Base-by-base conservation (phyloP, 768 basidiomycete genomes). In the Lactarius indigo region DNA sequence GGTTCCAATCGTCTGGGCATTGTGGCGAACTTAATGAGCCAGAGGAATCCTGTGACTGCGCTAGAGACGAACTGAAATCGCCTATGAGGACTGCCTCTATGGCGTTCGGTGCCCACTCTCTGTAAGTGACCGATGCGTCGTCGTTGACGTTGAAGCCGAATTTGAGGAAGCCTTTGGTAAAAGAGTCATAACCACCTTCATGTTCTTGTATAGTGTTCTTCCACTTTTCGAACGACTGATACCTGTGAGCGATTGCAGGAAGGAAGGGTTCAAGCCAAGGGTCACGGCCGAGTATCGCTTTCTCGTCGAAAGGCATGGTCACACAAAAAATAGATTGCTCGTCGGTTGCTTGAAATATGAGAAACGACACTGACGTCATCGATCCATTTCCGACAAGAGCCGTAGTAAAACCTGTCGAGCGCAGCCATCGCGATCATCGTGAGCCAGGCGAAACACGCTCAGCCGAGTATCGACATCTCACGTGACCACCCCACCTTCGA, bases 31-130 rank as follows among this genome's bases (percentile, higher is more conserved):
- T 30, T 37, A 59, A 31, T 37, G 50, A 31, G 50, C 44, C 13
- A 61, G 26, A 52, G 3, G 17, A 31, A 30, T 64, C 44, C 39
- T 13, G 54, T 41, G 20, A 26, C 59, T 68, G 20, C 37, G 59
- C 35, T 50, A 26, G 64, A 39, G 31, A 85, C 94, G 77, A 70
- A 98, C 96, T 99, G 82, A 99, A 99, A 56, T 99, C 96, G 54
- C 97, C 97, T 72, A 94, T 94, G 64, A 99, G 78, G 74, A 80
- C 83, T 3, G 96, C 96, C 72, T 90, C 88, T 55, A 73, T 79
- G 20, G 91, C 96, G 71, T 91, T 92, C 0, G 97, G 96, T 10
- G 97, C 96, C 97, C 97, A 99, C 76, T 99, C 97, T 72, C 92
- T 83, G 77, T 98, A 98, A 9, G 84, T 78, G 35, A 98, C 84